Evolutionary conservation across 768 basidiomycete species (phyloP).

Genomic region (Cyclocybe aegerita): DNA sequence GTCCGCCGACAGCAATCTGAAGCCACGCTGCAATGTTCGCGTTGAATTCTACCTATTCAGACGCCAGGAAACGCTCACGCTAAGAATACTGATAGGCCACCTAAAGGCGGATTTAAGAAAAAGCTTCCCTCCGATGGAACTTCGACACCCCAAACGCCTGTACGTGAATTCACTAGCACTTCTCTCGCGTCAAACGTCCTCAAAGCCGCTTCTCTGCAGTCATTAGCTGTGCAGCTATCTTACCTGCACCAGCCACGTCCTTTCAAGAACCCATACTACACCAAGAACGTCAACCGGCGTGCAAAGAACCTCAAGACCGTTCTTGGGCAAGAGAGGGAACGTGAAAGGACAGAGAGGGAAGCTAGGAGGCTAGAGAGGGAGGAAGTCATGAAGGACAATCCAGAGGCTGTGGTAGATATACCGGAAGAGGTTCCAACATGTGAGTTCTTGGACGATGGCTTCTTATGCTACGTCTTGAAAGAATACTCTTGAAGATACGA

Average conservation of each 20-base stretch:
- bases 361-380: conserved; percentile 48
- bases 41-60: no score
- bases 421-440: conserved; percentile 75
- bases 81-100: conserved; percentile 32
- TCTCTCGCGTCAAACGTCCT: neutral
- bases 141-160: conserved; percentile 42
- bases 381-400: conserved; percentile 59
- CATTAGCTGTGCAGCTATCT: conserved; percentile 72
- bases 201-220: conserved; percentile 35
- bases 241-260: conserved; percentile 68
- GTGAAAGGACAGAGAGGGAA: conserved; percentile 70
- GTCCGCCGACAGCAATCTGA: no score
- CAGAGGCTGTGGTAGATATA: conserved; percentile 23
- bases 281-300: conserved; percentile 68
- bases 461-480: neutral
- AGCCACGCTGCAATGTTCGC: no score
- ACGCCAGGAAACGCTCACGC: no score
- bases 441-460: conserved; percentile 29
- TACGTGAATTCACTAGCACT: conserved; percentile 14
- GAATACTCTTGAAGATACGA: conserved; percentile 49
- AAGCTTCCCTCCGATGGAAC: conserved; percentile 46
- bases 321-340: conserved; percentile 75
- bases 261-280: conserved; percentile 75
- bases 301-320: conserved; percentile 82
- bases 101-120: conserved; percentile 41